phyloP scores from a whole-genome alignment of 129 eudicot genomes.

The Ambrosia artemisiifolia region DNA sequence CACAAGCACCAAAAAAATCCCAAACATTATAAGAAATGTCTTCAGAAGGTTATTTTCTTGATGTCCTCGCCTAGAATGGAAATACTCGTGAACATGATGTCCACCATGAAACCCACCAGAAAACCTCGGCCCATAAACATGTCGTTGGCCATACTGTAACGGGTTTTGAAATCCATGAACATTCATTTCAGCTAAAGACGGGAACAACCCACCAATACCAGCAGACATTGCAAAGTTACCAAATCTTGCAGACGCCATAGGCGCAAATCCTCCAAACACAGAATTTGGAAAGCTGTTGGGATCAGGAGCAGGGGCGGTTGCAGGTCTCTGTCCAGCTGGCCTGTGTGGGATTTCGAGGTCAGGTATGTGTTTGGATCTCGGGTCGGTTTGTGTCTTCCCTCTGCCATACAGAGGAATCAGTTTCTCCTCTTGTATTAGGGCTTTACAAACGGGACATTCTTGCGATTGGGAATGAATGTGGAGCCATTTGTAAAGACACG shows the following conservation, averaged over 20 bases:
- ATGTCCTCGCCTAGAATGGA: constrained; percentile 36
- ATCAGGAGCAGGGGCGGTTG: constrained; percentile 57
- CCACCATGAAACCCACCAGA: constrained; percentile 36
- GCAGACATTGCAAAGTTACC: constrained; percentile 60
- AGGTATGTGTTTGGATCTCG: constrained; percentile 64
- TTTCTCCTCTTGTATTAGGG: constrained; percentile 63
- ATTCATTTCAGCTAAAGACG: constrained; percentile 56
- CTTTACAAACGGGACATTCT: constrained; percentile 89
- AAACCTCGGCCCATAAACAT: constrained; percentile 42
- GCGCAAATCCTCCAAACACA: constrained; percentile 60
- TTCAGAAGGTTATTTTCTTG: constrained; percentile 48
- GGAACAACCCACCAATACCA: constrained; percentile 67
- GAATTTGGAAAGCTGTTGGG: constrained; percentile 38
- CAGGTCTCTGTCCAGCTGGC: constrained; percentile 76
- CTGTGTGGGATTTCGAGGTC: constrained; percentile 69
- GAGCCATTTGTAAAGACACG: constrained; percentile 83
- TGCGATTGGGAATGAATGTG: constrained; percentile 73
- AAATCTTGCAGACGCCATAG: constrained; percentile 64
- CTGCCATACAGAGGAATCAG: constrained; percentile 78
- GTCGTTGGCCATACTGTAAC: constrained; percentile 36
- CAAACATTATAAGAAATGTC: constrained; percentile 43
- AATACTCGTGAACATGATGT: constrained; percentile 34
- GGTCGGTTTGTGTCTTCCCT: constrained; percentile 69
- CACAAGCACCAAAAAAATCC: constrained; percentile 32
- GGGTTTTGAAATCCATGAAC: constrained; percentile 49